A percentile compares a stretch with the other conserved stretches of the same genome.
These are phyloP conservation scores for Eucalyptus sp. DNA, from an alignment of 345 rosid genomes.

Conservation along the genomic window DNA sequence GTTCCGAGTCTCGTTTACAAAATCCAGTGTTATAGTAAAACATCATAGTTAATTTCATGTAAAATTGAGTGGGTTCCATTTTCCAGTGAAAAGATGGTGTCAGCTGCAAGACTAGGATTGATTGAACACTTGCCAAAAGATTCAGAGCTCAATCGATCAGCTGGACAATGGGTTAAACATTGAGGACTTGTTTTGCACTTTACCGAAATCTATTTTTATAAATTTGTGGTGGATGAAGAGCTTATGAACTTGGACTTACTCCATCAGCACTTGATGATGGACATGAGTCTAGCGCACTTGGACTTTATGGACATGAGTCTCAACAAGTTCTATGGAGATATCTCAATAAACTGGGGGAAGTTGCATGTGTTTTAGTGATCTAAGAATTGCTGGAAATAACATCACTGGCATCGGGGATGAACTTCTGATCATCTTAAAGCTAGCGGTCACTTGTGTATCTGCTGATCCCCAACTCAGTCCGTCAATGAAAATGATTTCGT, in stretches of 20 bases:
- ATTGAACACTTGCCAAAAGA: not conserved
- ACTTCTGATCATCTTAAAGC: too few relatives aligned
- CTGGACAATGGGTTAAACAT: not conserved
- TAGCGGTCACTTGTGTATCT: not conserved
- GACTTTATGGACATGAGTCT: not conserved
- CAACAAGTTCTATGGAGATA: not conserved
- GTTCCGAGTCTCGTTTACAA: not conserved
- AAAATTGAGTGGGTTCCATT: not conserved
- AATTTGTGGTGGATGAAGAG: not conserved
- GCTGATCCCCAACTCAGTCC: slow-evolving; percentile 14
- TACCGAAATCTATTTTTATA: not conserved
- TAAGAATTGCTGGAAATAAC: not conserved
- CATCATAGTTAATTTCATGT: not conserved
- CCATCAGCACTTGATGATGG: not conserved
- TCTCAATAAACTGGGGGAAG: slow-evolving; percentile 16
- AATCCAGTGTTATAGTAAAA: not conserved
- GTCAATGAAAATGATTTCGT: slow-evolving; percentile 8
- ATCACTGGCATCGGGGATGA: not conserved
- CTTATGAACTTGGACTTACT: not conserved
- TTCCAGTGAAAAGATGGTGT: not conserved
- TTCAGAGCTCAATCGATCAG: not conserved
- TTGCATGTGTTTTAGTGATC: not conserved
- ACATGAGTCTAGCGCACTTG: too few relatives aligned
- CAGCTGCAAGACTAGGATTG: not conserved
- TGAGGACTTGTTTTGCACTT: not conserved